Evolutionary conservation across 495 filamentous ascomycete genomes (phyloP).

Genomic region (Hypoxylon perforatum): DNA sequence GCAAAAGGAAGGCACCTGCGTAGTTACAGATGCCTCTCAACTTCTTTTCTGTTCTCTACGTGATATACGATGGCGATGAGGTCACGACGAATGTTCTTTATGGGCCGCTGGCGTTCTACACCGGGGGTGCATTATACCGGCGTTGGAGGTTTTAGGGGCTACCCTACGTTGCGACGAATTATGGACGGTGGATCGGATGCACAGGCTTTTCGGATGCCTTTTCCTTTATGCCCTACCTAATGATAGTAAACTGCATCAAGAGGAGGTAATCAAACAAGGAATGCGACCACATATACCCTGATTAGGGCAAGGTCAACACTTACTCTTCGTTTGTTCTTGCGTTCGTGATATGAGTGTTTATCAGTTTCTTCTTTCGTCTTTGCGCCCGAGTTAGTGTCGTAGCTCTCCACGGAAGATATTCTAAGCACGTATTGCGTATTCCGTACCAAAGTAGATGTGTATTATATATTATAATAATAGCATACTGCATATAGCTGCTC

Average conservation of each 20-base stretch:
- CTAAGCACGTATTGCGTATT: no score
- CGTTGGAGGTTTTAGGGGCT: slow-evolving; percentile 43
- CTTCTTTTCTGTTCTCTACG: slow-evolving; percentile 29
- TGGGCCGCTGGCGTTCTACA: slow-evolving; percentile 36
- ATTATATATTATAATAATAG: no score
- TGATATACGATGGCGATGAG: slow-evolving; percentile 41
- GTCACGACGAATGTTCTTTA: slow-evolving; percentile 39
- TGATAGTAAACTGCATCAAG: slow-evolving; percentile 8
- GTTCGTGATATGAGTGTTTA: slow-evolving; percentile 6
- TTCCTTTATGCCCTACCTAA: background rate
- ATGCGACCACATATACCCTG: slow-evolving; percentile 8
- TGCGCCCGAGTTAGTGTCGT: background rate
- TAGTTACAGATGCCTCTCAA: slow-evolving; percentile 6
- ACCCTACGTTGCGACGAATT: slow-evolving; percentile 26
- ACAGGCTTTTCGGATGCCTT: slow-evolving; percentile 1
- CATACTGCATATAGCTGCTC: no score
- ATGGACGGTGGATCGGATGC: slow-evolving; percentile 7
- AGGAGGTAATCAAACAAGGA: slow-evolving; percentile 19
- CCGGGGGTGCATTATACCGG: slow-evolving; percentile 38
- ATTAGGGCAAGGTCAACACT: background rate
- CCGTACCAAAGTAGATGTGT: no score
- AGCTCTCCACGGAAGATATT: background rate
- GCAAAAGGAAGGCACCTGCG: slow-evolving; percentile 55
- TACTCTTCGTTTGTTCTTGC: background rate
- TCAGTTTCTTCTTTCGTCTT: background rate